phyloP scores from a whole-genome alignment of 148 eudicot species.

The Arctostaphylos glauca region DNA sequence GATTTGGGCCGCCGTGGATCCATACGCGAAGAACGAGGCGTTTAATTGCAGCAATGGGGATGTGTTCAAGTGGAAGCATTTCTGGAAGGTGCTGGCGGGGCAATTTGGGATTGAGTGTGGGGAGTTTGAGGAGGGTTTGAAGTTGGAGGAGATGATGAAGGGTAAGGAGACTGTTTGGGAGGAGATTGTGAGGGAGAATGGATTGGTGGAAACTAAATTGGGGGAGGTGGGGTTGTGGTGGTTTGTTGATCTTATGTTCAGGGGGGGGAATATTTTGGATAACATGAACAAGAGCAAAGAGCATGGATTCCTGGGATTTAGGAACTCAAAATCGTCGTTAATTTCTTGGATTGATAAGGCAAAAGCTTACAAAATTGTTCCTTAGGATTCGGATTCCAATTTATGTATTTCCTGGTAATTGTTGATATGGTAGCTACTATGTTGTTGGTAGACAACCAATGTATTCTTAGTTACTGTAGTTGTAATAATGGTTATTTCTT shows the following conservation, averaged over 20 bases:
- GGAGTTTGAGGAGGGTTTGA: conserved; percentile 40
- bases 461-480: not conserved
- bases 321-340: conserved; percentile 50
- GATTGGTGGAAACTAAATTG: conserved; percentile 42
- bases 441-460: not conserved
- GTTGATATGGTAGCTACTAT: not conserved
- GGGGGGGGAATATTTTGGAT: conserved; percentile 24
- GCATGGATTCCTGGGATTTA: conserved; percentile 57
- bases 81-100: conserved; percentile 65
- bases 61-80: conserved; percentile 68
- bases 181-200: conserved; percentile 54
- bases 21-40: conserved; percentile 55
- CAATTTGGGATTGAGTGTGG: conserved; percentile 49
- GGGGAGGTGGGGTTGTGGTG: conserved; percentile 62
- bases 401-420: not conserved
- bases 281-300: conserved; percentile 68
- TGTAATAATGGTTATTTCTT: not conserved
- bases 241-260: conserved; percentile 48
- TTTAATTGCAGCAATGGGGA: conserved; percentile 75
- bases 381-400: conserved; percentile 15
- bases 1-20: conserved; percentile 67
- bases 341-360: conserved; percentile 59
- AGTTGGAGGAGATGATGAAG: conserved; percentile 61
- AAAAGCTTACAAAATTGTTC: conserved; percentile 49
- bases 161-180: conserved; percentile 66